Percentiles rank a stretch among this genome's conserved stretches.
These are phyloP conservation scores for Nakaseomyces uthaithaninus DNA, from an alignment of 1,139 yeast genomes.

Conservation along the genomic window DNA sequence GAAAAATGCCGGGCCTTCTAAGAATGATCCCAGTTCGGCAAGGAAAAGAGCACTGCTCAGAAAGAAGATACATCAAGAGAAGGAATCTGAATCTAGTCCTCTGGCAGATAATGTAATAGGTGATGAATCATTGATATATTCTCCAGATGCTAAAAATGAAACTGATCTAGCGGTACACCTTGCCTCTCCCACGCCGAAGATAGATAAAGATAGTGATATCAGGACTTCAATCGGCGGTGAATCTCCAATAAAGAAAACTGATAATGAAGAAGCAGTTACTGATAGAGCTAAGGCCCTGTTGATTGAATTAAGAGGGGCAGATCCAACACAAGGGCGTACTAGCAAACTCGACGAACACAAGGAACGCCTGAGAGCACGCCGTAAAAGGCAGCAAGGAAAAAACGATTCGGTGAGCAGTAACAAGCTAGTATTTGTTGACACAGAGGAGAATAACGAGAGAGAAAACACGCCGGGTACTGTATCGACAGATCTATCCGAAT, in stretches of 20 bases:
- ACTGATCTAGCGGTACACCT: conserved; percentile 8
- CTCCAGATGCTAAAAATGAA: conserved; percentile 14
- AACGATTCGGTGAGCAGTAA: conserved; percentile 5
- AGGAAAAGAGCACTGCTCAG: conserved; percentile 75
- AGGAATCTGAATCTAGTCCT: conserved; percentile 10
- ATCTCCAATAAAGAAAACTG: conserved; percentile 7
- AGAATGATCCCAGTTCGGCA: conserved; percentile 72
- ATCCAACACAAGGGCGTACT: conserved; percentile 17
- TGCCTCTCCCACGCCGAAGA: conserved; percentile 16
- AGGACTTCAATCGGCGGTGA: conserved; percentile 1
- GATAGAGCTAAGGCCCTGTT: conserved; percentile 30
- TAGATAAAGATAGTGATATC: neutral
- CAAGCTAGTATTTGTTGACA: conserved; percentile 7
- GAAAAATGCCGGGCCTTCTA: conserved; percentile 64
- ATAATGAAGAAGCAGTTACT: conserved; percentile 20
- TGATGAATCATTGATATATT: conserved; percentile 25
- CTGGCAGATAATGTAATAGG: conserved; percentile 22
- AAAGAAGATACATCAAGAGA: conserved; percentile 42
- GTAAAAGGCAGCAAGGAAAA: conserved; percentile 14
- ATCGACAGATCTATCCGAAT: neutral
- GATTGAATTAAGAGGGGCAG: conserved; percentile 27
- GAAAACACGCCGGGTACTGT: neutral
- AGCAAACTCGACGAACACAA: conserved; percentile 22
- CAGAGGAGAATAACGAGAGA: neutral
- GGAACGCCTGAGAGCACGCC: conserved; percentile 26